Conservation (phyloP, 176 grass and related monocot genomes). For the Avena atlantica region DNA sequence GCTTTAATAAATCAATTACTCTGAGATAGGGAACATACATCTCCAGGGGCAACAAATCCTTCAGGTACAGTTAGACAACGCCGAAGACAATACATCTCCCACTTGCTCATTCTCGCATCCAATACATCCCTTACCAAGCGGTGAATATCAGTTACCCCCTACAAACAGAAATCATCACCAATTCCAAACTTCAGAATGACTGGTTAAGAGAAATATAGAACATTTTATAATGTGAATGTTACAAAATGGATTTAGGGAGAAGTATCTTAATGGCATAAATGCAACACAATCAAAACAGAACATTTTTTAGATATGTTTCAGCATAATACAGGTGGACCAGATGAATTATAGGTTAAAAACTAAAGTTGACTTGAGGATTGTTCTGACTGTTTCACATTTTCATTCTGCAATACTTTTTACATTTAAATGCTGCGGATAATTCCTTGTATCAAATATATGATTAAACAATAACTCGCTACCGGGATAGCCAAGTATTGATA, state of each 20-base stretch:
- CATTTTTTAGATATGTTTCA: slow-evolving; percentile 7
- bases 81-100: slow-evolving; percentile 49
- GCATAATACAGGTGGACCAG: neutral
- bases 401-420: neutral
- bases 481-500: neutral
- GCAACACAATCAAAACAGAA: neutral
- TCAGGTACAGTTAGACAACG: slow-evolving; percentile 52
- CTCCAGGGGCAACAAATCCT: slow-evolving; percentile 41
- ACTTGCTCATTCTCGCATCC: slow-evolving; percentile 48
- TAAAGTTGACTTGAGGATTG: neutral
- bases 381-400: neutral
- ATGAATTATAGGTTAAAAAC: neutral
- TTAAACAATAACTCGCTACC: neutral
- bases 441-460: neutral
- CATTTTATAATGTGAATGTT: neutral
- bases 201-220: neutral
- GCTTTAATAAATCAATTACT: slow-evolving; percentile 8
- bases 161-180: slow-evolving; percentile 29
- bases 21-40: slow-evolving; percentile 44
- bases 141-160: slow-evolving; percentile 52
- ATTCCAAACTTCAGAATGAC: slow-evolving; percentile 1
- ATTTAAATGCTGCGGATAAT: neutral
- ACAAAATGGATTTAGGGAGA: neutral
- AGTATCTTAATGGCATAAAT: neutral
- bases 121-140: slow-evolving; percentile 38